Conservation (phyloP, 2,329 filamentous ascomycete species). For the Neospermospora avenae region DNA sequence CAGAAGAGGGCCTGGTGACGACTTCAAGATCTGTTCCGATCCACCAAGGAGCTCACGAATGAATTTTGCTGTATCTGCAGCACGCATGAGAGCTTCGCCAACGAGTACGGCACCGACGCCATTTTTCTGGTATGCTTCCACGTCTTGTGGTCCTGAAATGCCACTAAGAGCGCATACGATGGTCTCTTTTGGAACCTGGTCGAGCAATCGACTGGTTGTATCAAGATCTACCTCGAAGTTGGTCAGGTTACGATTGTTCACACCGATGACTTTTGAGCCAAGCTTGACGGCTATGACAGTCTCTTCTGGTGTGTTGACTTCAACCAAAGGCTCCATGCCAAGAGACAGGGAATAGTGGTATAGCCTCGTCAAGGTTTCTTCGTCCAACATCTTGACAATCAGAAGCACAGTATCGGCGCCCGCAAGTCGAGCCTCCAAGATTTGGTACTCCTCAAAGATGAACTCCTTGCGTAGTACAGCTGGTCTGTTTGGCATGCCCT, state of each 20-base stretch:
- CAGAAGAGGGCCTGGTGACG: constrained; percentile 50
- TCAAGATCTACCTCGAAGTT: constrained; percentile 95
- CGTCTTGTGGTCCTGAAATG: constrained; percentile 85
- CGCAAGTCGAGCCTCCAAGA: constrained; percentile 86
- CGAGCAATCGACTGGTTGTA: constrained; percentile 84
- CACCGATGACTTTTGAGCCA: constrained; percentile 87
- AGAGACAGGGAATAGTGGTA: constrained; percentile 87
- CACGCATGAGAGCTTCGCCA: constrained; percentile 93
- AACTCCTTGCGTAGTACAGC: constrained; percentile 95
- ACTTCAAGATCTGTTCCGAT: constrained; percentile 34
- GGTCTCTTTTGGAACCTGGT: constrained; percentile 79
- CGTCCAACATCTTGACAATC: constrained; percentile 96
- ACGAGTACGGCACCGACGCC: constrained; percentile 92
- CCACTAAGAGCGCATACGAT: constrained; percentile 93
- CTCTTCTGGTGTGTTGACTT: constrained; percentile 92
- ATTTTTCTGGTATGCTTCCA: constrained; percentile 80
- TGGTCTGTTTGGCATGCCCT: constrained; percentile 87
- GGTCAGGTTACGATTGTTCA: constrained; percentile 95
- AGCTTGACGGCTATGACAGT: constrained; percentile 85
- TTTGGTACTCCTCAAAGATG: constrained; percentile 97
- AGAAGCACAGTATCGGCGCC: constrained; percentile 92
- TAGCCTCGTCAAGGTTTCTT: constrained; percentile 67
- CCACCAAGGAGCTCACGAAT: constrained; percentile 78
- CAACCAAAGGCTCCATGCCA: constrained; percentile 96
- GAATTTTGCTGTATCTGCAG: constrained; percentile 76